Percentiles rank a stretch among this genome's conserved stretches.
Evolutionary conservation across 495 filamentous ascomycete genomes (phyloP).

Genomic region (Hypoxylon intermedium): DNA sequence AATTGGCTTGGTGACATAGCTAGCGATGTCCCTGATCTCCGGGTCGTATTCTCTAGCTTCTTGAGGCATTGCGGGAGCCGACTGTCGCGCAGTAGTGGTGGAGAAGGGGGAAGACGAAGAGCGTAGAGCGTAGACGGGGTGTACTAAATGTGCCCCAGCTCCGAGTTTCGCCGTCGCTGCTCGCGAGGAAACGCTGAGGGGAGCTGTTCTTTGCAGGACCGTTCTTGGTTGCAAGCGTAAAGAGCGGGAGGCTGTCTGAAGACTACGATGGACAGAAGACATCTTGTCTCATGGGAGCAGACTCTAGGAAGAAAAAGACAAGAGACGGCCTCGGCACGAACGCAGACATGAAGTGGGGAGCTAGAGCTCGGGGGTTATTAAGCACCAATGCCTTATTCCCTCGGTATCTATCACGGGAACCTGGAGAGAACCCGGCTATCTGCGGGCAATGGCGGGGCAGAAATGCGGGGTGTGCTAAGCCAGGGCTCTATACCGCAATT

Average conservation of each 20-base stretch:
- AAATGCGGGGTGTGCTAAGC: background rate
- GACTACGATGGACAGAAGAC: slow-evolving; percentile 44
- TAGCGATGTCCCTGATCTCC: slow-evolving; percentile 92
- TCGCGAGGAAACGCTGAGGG: slow-evolving; percentile 28
- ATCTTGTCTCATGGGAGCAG: slow-evolving; percentile 24
- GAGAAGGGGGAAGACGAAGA: slow-evolving; percentile 55
- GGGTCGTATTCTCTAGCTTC: slow-evolving; percentile 74
- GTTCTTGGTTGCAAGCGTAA: slow-evolving; percentile 41
- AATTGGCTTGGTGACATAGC: slow-evolving; percentile 89
- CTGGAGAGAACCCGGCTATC: slow-evolving; percentile 26
- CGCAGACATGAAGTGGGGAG: background rate
- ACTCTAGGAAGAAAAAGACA: slow-evolving; percentile 3
- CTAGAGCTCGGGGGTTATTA: background rate
- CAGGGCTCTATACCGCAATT: too few species aligned
- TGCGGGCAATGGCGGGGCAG: slow-evolving; percentile 34
- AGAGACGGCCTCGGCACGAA: background rate
- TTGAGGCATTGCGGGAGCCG: slow-evolving; percentile 57
- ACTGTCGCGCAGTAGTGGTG: slow-evolving; percentile 62
- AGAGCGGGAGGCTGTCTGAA: slow-evolving; percentile 43
- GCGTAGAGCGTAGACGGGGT: slow-evolving; percentile 19
- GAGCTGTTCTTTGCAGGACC: slow-evolving; percentile 24
- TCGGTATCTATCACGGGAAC: slow-evolving; percentile 24
- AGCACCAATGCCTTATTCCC: background rate
- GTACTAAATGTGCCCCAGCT: slow-evolving; percentile 27
- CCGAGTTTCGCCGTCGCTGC: slow-evolving; percentile 32